Base-by-base conservation (phyloP, 148 eudicot species). In the Cornus florida region DNA sequence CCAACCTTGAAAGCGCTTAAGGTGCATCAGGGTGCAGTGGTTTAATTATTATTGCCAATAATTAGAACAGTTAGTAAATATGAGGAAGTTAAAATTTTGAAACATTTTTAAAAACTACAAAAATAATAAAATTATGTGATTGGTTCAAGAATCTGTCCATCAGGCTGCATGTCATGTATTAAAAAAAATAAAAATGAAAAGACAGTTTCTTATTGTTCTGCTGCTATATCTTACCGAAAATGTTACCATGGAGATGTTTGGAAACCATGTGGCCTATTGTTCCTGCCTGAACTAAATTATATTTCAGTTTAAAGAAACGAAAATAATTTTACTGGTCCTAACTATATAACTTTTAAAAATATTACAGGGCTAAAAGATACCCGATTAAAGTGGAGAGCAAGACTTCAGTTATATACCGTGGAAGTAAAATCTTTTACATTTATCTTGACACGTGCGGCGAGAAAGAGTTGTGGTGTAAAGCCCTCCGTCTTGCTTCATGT, bases 381-480 rank as follows among this genome's bases (percentile, higher is more conserved):
- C 97, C 99, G 12, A 91, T 96, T 46, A 94, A 90, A 87, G 82
- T 96, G 78, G 97, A 94, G 89, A 89, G 86, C 86, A 87, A 89
- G 83, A 82, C 82, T 66, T 75, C 85, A 35, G 80, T 77, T 20
- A 76, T 92, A 82, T 94, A 92, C 75, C 81, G 81, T 73, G 93
- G 89, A 80, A 87, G 89, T 82, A 92, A 89, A 85, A 80, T 82
- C 67, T 68, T 96, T 69, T 89, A 89, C 83, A 80, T 96, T 72
- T 96, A 88, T 86, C 89, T 91, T 23, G 98, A 94, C 81, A 96
- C 99, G 28, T 88, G 92, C 7, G 87, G 87, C 85, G 97, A 94
- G 80, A 96, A 96, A 80, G 99, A 96, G 82, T 87, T 98, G 48
- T 96, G 99, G 99, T 94, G 99, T 84, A 94, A 86, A 87, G 95